phyloP scores from a whole-genome alignment of 2,329 filamentous ascomycete genomes.

The Trichoderma simmonsii region DNA sequence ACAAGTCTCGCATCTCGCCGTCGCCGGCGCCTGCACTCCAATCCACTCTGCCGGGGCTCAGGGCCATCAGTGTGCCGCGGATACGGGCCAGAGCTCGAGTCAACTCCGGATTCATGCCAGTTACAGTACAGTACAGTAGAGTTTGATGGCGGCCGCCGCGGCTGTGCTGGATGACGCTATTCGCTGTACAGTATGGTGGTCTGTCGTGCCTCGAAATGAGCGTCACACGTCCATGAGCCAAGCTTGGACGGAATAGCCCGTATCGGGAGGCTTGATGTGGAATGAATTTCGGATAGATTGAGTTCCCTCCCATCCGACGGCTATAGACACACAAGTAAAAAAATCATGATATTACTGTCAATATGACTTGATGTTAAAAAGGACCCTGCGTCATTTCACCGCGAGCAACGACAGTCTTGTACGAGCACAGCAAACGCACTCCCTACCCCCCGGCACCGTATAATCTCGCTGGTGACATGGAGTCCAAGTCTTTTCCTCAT shows the following conservation, averaged over 20 bases:
- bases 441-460: neutral
- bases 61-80: neutral
- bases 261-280: neutral
- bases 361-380: neutral
- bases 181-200: neutral
- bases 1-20: constrained; percentile 16
- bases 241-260: neutral
- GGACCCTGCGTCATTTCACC: neutral
- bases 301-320: neutral
- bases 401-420: neutral
- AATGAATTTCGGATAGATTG: neutral
- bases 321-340: neutral
- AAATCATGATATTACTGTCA: neutral
- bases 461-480: constrained; percentile 3
- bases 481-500: neutral
- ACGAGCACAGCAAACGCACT: neutral
- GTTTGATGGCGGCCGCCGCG: neutral
- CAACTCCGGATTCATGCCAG: neutral
- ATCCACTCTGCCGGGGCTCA: neutral
- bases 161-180: neutral
- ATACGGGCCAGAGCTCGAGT: neutral
- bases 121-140: neutral
- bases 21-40: neutral
- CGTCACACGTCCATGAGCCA: neutral
- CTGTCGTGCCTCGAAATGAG: neutral